Base-by-base conservation (phyloP, 768 basidiomycete genomes). In the Astraeus odoratus region DNA sequence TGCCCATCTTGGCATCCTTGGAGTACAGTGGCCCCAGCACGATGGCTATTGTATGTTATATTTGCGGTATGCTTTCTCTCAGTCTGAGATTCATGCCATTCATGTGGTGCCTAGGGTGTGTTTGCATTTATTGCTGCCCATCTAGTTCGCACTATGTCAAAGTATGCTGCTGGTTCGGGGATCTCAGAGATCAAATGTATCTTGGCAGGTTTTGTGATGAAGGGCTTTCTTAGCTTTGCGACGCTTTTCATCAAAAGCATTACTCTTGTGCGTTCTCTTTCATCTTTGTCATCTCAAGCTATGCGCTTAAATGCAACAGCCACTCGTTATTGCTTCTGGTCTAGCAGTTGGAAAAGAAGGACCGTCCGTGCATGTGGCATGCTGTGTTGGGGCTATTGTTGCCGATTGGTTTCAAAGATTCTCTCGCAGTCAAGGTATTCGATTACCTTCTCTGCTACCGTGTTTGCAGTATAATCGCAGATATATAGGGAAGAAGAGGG, bases 141-240 rank as follows among this genome's bases (percentile, higher is more conserved):
- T 60, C 73, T 99, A 9, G 96, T 98, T 44, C 76, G 79, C 43
- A 81, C 80, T 8, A 78, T 94, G 56, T 94, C 95, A 8, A 93
- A 83, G 43, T 95, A 95, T 64, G 94, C 96, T 12, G 96, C 96
- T 16, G 94, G 96, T 5, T 97, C 94, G 47, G 96, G 96, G 41
- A 98, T 99, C 39, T 91, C 94, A 18, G 96, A 99, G 66, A 97
- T 99, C 66, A 99, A 98, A 58, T 96, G 92, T 60, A 97, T 98
- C 54, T 71, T 99, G 24, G 90, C 89, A 8, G 96, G 96, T 3
- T 99, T 99, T 67, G 75, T 94, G 54, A 97, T 99, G 87, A 83
- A 96, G 63, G 92, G 93, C 0, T 99, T 86, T 65, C 74, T 98
- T 27, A 86, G 91, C 12, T 81, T 85, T 49, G 80, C 83, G 60